phyloP scores from a whole-genome alignment of 345 rosid genomes.

The Laguncularia racemosa region DNA sequence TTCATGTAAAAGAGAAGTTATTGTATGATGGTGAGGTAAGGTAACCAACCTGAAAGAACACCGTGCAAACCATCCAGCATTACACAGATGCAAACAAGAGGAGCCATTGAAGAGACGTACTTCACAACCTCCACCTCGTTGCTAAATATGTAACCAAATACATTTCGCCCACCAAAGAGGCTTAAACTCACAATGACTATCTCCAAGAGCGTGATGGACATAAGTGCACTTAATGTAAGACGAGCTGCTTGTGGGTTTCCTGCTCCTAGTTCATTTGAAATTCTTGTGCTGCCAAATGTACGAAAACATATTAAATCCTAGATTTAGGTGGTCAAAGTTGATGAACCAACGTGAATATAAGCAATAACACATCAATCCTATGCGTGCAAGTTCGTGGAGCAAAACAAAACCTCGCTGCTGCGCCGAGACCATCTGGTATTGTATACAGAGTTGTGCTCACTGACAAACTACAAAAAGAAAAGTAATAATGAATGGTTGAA shows the following conservation, averaged over 20 bases:
- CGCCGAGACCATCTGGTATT: constrained; percentile 57
- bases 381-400: constrained; percentile 3
- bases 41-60: constrained; percentile 26
- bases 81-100: constrained; percentile 28
- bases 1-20: too few relatives aligned
- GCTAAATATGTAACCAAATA: constrained; percentile 33
- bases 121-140: constrained; percentile 21
- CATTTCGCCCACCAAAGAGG: constrained; percentile 15
- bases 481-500: not conserved
- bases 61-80: constrained; percentile 26
- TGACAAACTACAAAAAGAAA: constrained; percentile 34
- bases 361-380: not conserved
- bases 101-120: constrained; percentile 25
- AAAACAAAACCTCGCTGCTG: constrained; percentile 55
- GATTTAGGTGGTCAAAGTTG: not conserved
- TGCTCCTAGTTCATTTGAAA: constrained; percentile 42
- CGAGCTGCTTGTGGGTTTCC: constrained; percentile 31
- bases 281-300: constrained; percentile 22
- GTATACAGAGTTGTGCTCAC: constrained; percentile 37
- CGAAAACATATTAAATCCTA: not conserved
- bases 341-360: too few relatives aligned
- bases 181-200: constrained; percentile 9
- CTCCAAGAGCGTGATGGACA: constrained; percentile 19
- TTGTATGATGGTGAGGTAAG: not conserved
- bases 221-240: constrained; percentile 7